Evolutionary conservation across 768 basidiomycete genomes (phyloP).

Genomic region (Tulasnella sp.): DNA sequence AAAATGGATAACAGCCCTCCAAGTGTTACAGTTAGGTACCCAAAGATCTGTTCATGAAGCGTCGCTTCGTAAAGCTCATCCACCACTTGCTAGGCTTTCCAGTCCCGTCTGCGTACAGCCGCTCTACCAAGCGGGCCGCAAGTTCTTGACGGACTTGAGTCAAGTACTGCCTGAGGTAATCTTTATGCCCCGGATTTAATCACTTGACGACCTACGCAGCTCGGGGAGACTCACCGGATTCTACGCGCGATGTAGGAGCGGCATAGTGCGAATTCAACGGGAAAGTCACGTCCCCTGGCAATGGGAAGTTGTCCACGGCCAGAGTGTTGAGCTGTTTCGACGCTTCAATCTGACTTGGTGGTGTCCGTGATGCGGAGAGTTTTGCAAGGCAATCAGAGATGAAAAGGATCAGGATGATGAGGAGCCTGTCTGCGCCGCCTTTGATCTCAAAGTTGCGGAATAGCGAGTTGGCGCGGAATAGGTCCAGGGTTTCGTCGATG

Average conservation of each 20-base stretch:
- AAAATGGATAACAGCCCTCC: too few relatives aligned
- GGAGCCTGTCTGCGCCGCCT: conserved; percentile 85
- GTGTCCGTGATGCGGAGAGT: conserved; percentile 57
- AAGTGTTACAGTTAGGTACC: conserved; percentile 41
- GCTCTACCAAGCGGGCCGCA: conserved; percentile 71
- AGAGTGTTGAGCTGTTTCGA: conserved; percentile 79
- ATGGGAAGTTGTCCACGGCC: conserved; percentile 82
- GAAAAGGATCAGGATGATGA: conserved; percentile 96
- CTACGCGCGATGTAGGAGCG: conserved; percentile 56
- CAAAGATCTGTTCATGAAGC: conserved; percentile 88
- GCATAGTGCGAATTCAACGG: conserved; percentile 87
- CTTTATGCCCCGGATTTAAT: conserved; percentile 30
- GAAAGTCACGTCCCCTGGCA: conserved; percentile 95
- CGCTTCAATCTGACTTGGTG: conserved; percentile 71
- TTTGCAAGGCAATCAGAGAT: conserved; percentile 94
- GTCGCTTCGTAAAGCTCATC: conserved; percentile 98
- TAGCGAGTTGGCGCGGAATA: conserved; percentile 97
- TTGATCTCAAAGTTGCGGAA: conserved; percentile 99
- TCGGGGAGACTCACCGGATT: conserved; percentile 51
- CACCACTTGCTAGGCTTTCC: conserved; percentile 99
- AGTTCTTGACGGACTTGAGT: conserved; percentile 89
- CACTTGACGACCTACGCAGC: neutral
- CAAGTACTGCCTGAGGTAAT: conserved; percentile 82
- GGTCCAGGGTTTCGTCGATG: conserved; percentile 88
- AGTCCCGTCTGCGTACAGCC: conserved; percentile 83